Conservation (phyloP, 441 rosid species). For the Erodium texanum region DNA sequence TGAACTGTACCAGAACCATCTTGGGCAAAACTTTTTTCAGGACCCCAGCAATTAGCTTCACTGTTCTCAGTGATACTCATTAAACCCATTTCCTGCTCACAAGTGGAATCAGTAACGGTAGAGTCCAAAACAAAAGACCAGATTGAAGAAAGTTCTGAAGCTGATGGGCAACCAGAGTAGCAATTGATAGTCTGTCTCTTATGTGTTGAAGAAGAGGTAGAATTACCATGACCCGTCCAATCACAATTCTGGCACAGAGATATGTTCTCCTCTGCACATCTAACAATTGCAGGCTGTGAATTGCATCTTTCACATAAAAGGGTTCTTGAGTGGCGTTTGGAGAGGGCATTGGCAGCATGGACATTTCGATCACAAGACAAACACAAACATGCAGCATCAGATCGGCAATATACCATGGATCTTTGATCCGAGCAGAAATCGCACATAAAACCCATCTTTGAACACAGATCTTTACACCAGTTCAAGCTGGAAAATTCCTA, state of each 20-base stretch:
- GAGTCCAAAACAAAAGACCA: constrained; percentile 69
- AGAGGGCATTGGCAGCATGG: constrained; percentile 90
- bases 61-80: constrained; percentile 71
- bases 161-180: constrained; percentile 90
- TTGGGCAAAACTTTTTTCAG: constrained; percentile 28
- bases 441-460: constrained; percentile 73
- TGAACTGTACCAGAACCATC: constrained; percentile 29
- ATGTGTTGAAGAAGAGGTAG: constrained; percentile 40
- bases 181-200: constrained; percentile 69
- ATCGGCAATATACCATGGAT: constrained; percentile 82
- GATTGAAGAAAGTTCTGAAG: constrained; percentile 71
- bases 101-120: constrained; percentile 47
- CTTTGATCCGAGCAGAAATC: constrained; percentile 91
- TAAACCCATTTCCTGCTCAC: constrained; percentile 73
- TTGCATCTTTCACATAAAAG: constrained; percentile 83
- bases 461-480: constrained; percentile 10
- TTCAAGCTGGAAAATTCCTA: background rate
- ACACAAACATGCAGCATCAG: constrained; percentile 90
- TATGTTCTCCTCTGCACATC: constrained; percentile 67
- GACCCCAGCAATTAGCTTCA: constrained; percentile 26
- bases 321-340: constrained; percentile 81
- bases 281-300: constrained; percentile 68
- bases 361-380: constrained; percentile 88
- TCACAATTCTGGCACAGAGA: constrained; percentile 97
- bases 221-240: constrained; percentile 62